Base-by-base conservation (phyloP, 257 asterid species). In the Voacanga thouarsii region DNA sequence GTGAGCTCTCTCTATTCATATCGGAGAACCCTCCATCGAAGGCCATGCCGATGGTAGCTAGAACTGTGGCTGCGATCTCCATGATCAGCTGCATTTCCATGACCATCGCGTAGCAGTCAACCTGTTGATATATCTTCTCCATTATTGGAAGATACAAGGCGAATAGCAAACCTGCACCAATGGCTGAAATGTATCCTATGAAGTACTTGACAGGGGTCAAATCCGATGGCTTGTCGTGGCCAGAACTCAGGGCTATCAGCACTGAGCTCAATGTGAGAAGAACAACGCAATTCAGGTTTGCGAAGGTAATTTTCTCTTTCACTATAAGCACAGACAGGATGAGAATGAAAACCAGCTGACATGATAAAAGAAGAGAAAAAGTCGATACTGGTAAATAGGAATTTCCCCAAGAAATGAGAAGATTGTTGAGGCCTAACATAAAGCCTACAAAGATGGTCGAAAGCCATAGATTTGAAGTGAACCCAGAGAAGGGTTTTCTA, bases 81-180 rank as follows among this genome's bases (percentile, higher is more conserved):
- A 90, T 89, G 59, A 91, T 76, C 2, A 93, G 75, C 87, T 91
- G 97, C 87, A 93, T 93, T 81, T 93, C 98, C 72, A 92, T 81
- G 50, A 92, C 95, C 98, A 90, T 93, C 0, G 91, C 79, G 75
- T 92, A 93, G 86, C 96, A 89, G 26, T 79, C 7, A 1, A 93
- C 92, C 2, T 18, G 63, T 55, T 85, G 55, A 79, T 90, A 93
- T 3, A 93, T 76, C 56, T n/a, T 75, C 83, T 93, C 92, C 97
- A 92, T 90, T 16, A 92, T 68, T 1, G 97, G 98, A 0, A 90
- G 82, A 6, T 93, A 91, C 1, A 89, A 44, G 1, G 97, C 86
- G 82, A 93, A 91, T 16, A 90, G 16, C 5, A 93, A 51, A 0
- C 96, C 96, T 0, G 97, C 94, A 1, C 92, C 94, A 0, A 93